These are phyloP conservation scores for Paecilomyces formosus DNA, from an alignment of 2,329 filamentous ascomycete species.

Conservation along the genomic window DNA sequence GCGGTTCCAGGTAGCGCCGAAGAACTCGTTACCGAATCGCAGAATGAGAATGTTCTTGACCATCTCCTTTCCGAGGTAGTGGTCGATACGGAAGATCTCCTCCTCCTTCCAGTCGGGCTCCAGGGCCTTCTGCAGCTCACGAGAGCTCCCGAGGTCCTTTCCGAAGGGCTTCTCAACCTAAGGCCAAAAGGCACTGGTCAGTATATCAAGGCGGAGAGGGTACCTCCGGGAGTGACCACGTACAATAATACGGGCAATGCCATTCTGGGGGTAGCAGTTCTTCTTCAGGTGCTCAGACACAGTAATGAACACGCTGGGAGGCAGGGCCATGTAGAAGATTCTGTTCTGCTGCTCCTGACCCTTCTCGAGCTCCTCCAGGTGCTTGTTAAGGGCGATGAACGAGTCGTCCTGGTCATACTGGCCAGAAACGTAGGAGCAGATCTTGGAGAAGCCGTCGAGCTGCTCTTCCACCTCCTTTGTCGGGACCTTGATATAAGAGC, in stretches of 20 bases:
- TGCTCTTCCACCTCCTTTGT: slow-evolving; percentile 97
- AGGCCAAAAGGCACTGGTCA: background rate
- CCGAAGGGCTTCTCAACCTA: slow-evolving; percentile 99
- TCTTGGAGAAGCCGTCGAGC: slow-evolving; percentile 75
- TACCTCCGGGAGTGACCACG: slow-evolving; percentile 29
- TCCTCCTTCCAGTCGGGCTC: slow-evolving; percentile 98
- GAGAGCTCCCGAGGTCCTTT: slow-evolving; percentile 89
- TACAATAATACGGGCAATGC: slow-evolving; percentile 91
- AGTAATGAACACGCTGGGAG: slow-evolving; percentile 94
- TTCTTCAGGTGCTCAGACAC: slow-evolving; percentile 96
- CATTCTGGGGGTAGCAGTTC: slow-evolving; percentile 88
- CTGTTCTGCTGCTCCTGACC: slow-evolving; percentile 77
- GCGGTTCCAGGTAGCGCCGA: slow-evolving; percentile 97
- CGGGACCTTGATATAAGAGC: slow-evolving; percentile 97
- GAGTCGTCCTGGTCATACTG: slow-evolving; percentile 97
- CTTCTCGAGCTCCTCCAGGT: slow-evolving; percentile 78
- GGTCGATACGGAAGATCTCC: slow-evolving; percentile 97
- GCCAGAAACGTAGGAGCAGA: slow-evolving; percentile 92
- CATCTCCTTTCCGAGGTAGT: slow-evolving; percentile 99
- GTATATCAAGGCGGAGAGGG: background rate
- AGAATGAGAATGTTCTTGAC: slow-evolving; percentile 99
- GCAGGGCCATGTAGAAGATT: slow-evolving; percentile 98
- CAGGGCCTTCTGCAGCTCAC: slow-evolving; percentile 88
- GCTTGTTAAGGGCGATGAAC: slow-evolving; percentile 76
- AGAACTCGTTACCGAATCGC: slow-evolving; percentile 97